These are phyloP conservation scores for Ephemerocybe angulata DNA, from an alignment of 768 basidiomycete species.

Conservation along the genomic window DNA sequence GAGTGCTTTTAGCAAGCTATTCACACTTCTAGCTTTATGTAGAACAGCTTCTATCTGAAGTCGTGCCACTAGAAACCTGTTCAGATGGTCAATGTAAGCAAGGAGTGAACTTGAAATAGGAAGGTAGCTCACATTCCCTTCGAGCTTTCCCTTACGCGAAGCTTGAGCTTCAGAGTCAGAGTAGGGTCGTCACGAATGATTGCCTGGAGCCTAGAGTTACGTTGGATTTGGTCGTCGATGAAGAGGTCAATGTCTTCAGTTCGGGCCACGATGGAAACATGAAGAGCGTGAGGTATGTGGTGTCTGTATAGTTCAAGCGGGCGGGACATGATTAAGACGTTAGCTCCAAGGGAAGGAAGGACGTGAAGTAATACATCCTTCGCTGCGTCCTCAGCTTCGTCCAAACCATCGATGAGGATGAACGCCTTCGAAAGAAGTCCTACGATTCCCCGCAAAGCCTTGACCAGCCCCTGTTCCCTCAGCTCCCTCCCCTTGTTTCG, in stretches of 20 bases:
- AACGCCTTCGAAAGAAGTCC: too few relatives aligned
- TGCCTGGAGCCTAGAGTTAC: neutral
- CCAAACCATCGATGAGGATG: conserved; percentile 2
- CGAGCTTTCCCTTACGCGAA: neutral
- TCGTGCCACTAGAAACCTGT: conserved; percentile 5
- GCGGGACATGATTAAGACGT: neutral
- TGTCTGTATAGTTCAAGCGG: neutral
- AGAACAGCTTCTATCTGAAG: conserved; percentile 5
- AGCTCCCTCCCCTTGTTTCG: too few relatives aligned
- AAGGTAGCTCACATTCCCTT: conserved; percentile 2
- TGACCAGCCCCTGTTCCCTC: too few relatives aligned
- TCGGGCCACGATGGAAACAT: neutral
- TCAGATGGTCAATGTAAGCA: neutral
- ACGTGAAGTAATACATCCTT: neutral
- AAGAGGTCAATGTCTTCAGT: neutral
- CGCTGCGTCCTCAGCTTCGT: neutral
- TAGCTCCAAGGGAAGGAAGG: neutral
- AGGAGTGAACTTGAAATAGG: neutral
- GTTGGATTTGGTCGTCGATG: neutral
- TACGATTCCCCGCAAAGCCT: too few relatives aligned
- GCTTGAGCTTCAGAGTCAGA: neutral
- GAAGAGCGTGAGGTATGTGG: neutral
- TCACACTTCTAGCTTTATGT: neutral
- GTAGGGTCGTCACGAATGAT: neutral
- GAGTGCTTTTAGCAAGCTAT: neutral